Evolutionary conservation across 495 filamentous ascomycete species (phyloP).

Genomic region (Talaromyces nanjingensis): DNA sequence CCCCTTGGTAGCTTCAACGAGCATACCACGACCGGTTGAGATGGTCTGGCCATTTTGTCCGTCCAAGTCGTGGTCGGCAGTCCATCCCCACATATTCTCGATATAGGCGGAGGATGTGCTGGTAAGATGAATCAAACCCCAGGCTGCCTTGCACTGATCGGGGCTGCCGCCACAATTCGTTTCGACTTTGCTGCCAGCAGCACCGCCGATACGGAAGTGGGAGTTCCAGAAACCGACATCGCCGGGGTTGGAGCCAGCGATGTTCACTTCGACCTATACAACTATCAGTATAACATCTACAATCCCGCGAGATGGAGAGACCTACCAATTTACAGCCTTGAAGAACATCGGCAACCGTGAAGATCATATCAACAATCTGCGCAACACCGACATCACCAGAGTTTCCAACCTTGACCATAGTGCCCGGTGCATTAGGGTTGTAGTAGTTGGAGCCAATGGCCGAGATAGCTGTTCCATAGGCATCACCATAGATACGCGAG

Average conservation of each 20-base stretch:
- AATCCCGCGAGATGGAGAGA: background rate
- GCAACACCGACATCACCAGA: conserved; percentile 48
- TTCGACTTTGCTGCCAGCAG: conserved; percentile 35
- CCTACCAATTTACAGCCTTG: conserved; percentile 44
- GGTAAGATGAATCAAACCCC: conserved; percentile 42
- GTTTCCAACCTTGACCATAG: conserved; percentile 53
- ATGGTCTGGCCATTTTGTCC: conserved; percentile 31
- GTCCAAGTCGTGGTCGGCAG: conserved; percentile 47
- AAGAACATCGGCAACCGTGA: conserved; percentile 43
- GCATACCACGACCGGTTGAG: conserved; percentile 41
- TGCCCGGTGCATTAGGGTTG: conserved; percentile 39
- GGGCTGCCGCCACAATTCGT: conserved; percentile 29
- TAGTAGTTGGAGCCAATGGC: conserved; percentile 45
- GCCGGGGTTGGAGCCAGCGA: conserved; percentile 41
- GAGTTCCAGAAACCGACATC: conserved; percentile 53
- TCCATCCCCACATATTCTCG: conserved; percentile 56
- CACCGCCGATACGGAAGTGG: conserved; percentile 47
- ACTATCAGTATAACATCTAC: background rate
- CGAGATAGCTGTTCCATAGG: conserved; percentile 41
- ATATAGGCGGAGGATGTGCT: conserved; percentile 43
- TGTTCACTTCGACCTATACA: conserved; percentile 38
- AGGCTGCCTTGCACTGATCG: conserved; percentile 44
- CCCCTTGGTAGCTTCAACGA: conserved; percentile 38
- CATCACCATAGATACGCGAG: conserved; percentile 50
- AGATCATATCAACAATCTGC: conserved; percentile 52